Conservation (phyloP, 495 filamentous ascomycete genomes). For the Podospora conica region DNA sequence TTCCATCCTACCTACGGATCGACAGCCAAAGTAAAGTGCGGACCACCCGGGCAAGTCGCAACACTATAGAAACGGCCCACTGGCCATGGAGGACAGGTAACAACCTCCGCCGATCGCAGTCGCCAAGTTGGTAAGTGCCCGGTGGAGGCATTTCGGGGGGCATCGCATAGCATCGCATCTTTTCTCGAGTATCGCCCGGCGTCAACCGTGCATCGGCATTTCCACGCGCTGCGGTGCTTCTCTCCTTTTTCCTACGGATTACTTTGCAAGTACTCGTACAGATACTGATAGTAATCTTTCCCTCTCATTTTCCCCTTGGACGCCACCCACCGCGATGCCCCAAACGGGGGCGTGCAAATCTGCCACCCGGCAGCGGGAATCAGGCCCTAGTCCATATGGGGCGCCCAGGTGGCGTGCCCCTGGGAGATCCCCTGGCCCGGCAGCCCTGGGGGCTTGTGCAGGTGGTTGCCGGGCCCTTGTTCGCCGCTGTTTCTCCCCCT, state of each 20-base stretch:
- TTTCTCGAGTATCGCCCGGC: not conserved
- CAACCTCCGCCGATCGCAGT: not conserved
- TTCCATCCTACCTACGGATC: not conserved
- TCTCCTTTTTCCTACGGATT: not conserved
- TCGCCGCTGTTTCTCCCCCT: not conserved
- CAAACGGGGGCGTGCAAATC: conserved; percentile 1
- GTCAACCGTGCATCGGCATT: not conserved
- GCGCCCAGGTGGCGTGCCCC: not conserved
- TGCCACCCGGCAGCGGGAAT: not conserved
- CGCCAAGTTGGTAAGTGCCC: not conserved
- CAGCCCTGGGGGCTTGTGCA: not conserved
- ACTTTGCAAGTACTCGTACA: too few relatives aligned
- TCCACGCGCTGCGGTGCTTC: not conserved
- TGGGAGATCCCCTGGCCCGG: not conserved
- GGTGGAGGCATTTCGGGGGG: not conserved
- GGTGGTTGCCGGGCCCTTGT: not conserved
- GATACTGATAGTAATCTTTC: too few relatives aligned
- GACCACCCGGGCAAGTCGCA: not conserved
- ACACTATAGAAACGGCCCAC: not conserved
- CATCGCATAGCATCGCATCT: not conserved
- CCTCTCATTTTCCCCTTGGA: not conserved
- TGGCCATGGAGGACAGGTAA: too few relatives aligned
- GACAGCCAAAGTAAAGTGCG: not conserved
- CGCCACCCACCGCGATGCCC: not conserved
- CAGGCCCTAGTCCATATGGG: not conserved